phyloP scores from a whole-genome alignment of 768 basidiomycete genomes.

The Agaricus bisporus region DNA sequence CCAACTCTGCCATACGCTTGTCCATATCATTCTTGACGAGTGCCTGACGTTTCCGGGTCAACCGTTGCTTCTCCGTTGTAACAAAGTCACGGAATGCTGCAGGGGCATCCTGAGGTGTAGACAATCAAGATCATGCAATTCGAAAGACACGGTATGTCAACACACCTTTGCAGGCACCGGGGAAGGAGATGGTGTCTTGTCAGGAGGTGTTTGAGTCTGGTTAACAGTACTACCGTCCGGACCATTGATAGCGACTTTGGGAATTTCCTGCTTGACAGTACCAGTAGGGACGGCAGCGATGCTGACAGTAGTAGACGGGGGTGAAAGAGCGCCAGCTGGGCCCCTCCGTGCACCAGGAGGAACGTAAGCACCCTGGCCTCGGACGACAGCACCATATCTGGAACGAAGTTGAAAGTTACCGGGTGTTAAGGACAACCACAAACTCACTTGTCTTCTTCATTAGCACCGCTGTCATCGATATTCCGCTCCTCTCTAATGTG shows the following conservation, averaged over 20 bases:
- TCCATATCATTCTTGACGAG: slow-evolving; percentile 92
- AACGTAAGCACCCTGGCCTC: slow-evolving; percentile 85
- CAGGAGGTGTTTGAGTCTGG: slow-evolving; percentile 37
- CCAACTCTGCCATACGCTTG: slow-evolving; percentile 85
- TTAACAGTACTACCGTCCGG: slow-evolving; percentile 59
- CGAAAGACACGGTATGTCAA: slow-evolving; percentile 4
- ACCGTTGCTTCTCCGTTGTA: slow-evolving; percentile 80
- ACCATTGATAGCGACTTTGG: slow-evolving; percentile 71
- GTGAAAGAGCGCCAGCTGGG: slow-evolving; percentile 20
- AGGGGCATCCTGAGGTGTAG: slow-evolving; percentile 30
- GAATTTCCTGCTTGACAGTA: slow-evolving; percentile 40
- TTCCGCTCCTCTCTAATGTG: slow-evolving; percentile 90
- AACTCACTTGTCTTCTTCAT: slow-evolving; percentile 94
- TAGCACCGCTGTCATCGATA: slow-evolving; percentile 66
- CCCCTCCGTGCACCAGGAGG: slow-evolving; percentile 82
- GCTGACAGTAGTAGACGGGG: slow-evolving; percentile 14
- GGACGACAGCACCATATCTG: slow-evolving; percentile 91
- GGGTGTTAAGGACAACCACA: slow-evolving; percentile 11
- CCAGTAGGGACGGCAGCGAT: slow-evolving; percentile 16
- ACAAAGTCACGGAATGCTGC: slow-evolving; percentile 92
- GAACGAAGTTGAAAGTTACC: slow-evolving; percentile 14
- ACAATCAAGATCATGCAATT: slow-evolving; percentile 1
- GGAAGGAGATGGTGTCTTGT: slow-evolving; percentile 61
- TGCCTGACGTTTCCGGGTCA: slow-evolving; percentile 87
- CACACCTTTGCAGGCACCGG: slow-evolving; percentile 46